Conservation (phyloP, 768 basidiomycete species). For the Multifurca ochricompacta region DNA sequence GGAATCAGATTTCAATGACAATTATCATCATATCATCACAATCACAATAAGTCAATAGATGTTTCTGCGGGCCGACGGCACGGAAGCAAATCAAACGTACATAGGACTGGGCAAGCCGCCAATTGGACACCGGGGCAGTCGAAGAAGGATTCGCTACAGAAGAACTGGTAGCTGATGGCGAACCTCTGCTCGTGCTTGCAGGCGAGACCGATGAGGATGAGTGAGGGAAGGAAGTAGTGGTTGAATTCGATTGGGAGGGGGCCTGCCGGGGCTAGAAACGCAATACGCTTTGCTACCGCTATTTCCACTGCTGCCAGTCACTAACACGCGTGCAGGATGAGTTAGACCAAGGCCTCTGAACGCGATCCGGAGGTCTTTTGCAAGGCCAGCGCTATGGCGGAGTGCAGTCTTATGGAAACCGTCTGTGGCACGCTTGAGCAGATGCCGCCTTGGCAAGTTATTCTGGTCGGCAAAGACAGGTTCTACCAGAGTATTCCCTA, state of each 20-base stretch:
- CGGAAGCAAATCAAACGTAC: conserved; percentile 31
- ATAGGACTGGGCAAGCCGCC: conserved; percentile 51
- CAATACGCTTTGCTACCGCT: conserved; percentile 22
- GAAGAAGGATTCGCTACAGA: conserved; percentile 8
- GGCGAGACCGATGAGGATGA: background rate
- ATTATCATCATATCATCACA: background rate
- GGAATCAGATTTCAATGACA: background rate
- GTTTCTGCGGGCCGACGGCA: conserved; percentile 10
- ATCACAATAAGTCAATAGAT: background rate
- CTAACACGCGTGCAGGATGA: background rate
- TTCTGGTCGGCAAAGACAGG: conserved; percentile 25
- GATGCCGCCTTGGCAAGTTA: conserved; percentile 22
- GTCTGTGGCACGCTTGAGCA: conserved; percentile 37
- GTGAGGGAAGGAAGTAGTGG: too few species aligned
- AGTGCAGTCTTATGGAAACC: conserved; percentile 48
- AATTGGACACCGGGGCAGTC: conserved; percentile 23
- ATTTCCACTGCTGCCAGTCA: conserved; percentile 4
- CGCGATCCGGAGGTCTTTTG: conserved; percentile 61
- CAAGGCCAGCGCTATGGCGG: conserved; percentile 52
- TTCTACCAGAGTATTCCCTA: conserved; percentile 28
- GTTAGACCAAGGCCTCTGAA: conserved; percentile 45
- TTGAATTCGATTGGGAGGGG: background rate
- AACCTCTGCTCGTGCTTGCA: conserved; percentile 15
- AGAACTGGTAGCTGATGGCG: conserved; percentile 21
- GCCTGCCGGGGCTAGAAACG: conserved; percentile 7